A percentile compares a stretch with the other conserved stretches of the same genome.
These are phyloP conservation scores for Leavenworthia alabamica DNA, from an alignment of 345 rosid genomes.

Conservation along the genomic window DNA sequence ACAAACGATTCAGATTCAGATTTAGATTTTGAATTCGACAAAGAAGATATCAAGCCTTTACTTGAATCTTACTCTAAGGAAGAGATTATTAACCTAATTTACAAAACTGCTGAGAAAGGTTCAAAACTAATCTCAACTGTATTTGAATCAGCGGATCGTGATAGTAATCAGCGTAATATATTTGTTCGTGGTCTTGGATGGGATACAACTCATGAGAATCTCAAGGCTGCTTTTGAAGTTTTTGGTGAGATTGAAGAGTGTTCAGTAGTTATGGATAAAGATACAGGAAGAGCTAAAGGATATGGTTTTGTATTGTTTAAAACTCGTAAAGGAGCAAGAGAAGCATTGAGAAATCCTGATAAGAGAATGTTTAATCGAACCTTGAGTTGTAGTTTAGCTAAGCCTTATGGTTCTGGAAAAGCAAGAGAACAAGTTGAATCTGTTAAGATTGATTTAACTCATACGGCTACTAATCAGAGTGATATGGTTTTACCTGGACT, in stretches of 20 bases:
- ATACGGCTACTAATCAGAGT: no score
- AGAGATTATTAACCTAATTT: constrained; percentile 40
- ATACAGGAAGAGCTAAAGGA: constrained; percentile 33
- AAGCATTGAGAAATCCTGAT: constrained; percentile 35
- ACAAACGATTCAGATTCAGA: constrained; percentile 15
- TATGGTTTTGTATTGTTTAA: constrained; percentile 36
- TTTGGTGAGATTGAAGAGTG: constrained; percentile 36
- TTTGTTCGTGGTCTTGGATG: constrained; percentile 41
- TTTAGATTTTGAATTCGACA: constrained; percentile 30
- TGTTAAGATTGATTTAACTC: constrained; percentile 28
- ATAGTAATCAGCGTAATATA: constrained; percentile 29
- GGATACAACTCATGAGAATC: constrained; percentile 35
- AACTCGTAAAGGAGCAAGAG: constrained; percentile 28
- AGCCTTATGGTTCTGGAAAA: constrained; percentile 17
- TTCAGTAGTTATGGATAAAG: constrained; percentile 33
- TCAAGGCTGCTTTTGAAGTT: constrained; percentile 28
- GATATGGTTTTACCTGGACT: constrained; percentile 18
- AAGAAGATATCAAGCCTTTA: constrained; percentile 25
- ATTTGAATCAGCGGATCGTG: constrained; percentile 25
- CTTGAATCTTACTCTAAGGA: constrained; percentile 45
- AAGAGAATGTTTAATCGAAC: constrained; percentile 34
- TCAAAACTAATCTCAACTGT: constrained; percentile 26
- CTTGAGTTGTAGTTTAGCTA: constrained; percentile 28
- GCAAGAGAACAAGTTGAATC: constrained; percentile 19
- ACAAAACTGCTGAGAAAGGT: constrained; percentile 24